Percentiles rank a stretch among this genome's conserved stretches.
Evolutionary conservation across 345 rosid species (phyloP).

Genomic region (Raphanus sativus): DNA sequence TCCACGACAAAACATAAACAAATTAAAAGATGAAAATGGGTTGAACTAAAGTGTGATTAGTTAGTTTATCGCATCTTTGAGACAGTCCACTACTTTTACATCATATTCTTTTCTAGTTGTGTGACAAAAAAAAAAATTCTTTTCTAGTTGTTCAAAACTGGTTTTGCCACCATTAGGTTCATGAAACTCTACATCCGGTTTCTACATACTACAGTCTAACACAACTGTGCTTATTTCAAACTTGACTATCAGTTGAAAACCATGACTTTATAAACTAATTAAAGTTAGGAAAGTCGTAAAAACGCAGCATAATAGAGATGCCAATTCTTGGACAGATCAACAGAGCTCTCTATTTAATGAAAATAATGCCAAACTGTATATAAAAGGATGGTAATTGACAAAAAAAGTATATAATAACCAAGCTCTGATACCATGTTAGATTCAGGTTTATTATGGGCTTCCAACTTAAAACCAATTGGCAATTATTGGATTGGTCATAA

Average conservation of each 20-base stretch:
- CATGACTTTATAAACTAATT: not conserved
- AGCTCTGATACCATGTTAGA: no score
- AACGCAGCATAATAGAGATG: conserved; percentile 8
- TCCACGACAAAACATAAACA: not conserved
- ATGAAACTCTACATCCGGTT: not conserved
- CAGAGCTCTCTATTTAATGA: not conserved
- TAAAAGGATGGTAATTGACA: not conserved
- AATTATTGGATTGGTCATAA: no score
- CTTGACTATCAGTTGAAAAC: conserved; percentile 8
- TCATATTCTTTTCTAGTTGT: not conserved
- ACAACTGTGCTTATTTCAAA: not conserved
- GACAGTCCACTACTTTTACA: conserved; percentile 4
- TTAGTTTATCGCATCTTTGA: conserved; percentile 12
- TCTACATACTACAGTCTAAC: conserved; percentile 7
- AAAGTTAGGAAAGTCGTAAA: not conserved
- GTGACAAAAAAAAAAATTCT: no score
- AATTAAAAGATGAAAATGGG: conserved; percentile 8
- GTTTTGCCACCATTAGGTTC: not conserved
- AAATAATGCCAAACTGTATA: not conserved
- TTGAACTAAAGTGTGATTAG: conserved; percentile 24
- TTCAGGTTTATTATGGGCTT: no score
- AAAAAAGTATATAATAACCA: no score
- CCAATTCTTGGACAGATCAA: not conserved
- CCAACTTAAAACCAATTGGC: no score
- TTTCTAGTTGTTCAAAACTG: not conserved